Percentiles rank a stretch among this genome's conserved stretches.
Conservation (phyloP, 129 eudicot species). For the Escallonia rubra region DNA sequence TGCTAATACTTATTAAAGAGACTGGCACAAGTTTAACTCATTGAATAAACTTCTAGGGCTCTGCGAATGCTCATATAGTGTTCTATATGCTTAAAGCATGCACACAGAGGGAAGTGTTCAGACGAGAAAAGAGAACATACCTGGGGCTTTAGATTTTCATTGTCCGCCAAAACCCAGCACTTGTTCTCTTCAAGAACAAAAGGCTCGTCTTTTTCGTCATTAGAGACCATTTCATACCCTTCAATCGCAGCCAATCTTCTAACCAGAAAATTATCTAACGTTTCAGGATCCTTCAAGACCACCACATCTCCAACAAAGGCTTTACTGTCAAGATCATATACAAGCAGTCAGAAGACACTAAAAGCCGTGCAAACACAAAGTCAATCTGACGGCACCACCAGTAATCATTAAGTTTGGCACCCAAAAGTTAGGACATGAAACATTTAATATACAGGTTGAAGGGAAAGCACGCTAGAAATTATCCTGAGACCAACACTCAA, state of each 20-base stretch:
- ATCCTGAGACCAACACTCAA: no score
- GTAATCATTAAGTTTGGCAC: neutral
- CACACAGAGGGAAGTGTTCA: no score
- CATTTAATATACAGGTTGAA: no score
- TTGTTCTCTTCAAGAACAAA: constrained; percentile 78
- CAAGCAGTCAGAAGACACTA: constrained; percentile 9
- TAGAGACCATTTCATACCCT: constrained; percentile 95
- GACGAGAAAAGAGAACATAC: constrained; percentile 23
- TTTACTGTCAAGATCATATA: constrained; percentile 42
- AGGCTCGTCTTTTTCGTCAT: constrained; percentile 92
- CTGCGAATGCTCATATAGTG: no score
- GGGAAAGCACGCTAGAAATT: no score
- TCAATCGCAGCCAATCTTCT: constrained; percentile 92
- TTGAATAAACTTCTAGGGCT: no score
- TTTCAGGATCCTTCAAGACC: constrained; percentile 90
- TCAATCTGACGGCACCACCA: neutral
- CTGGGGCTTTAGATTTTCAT: constrained; percentile 73
- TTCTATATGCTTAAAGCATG: no score
- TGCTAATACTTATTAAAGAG: no score
- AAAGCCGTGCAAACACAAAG: neutral
- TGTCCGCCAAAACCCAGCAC: constrained; percentile 97
- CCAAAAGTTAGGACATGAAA: no score
- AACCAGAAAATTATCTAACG: constrained; percentile 60
- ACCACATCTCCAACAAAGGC: constrained; percentile 93
- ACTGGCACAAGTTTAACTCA: no score